Base-by-base conservation (phyloP, 331 rosid genomes). In the Dryas integrifolia region DNA sequence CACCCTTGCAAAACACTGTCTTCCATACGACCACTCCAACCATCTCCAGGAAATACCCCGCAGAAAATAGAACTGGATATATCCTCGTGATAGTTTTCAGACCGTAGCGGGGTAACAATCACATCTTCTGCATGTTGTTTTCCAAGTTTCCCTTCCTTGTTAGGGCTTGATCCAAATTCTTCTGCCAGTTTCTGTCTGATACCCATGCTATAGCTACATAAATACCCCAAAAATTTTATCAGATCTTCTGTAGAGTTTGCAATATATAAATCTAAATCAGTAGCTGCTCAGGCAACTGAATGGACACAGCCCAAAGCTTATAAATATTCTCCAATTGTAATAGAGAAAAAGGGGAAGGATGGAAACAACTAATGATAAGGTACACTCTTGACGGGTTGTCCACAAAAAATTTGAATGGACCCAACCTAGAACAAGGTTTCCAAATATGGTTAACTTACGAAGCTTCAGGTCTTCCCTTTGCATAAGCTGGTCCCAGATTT, bases 1-100 rank as follows among this genome's bases (percentile, higher is more conserved):
- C 96, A 92, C 45, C 98, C 98, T 80, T 92, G 92, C 86, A 92
- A 82, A 73, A 92, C 81, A 80, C 92, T 88, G 66, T 92, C 98
- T 82, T 92, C 96, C 96, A 92, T 84, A 41, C 96, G 96, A 39
- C 96, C 98, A 64, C 98, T 92, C 98, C 98, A 92, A 70, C 96
- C 98, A 80, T 92, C 98, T 45, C 96, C 96, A 0, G 96, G 96
- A 78, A 92, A 84, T 69, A 92, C 96, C 49, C 98, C 96, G 0
- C 96, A 92, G 86, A 92, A 90, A 73, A 84, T 80, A 78, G 96
- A 90, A 76, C 77, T 80, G 63, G 96, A 92, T 83, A 92, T 52
- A 75, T 85, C 96, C 62, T 50, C 78, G 5, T 88, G 90, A 84
- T 92, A 92, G 72, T 80, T 80, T 44, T 77, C 80, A 44, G 96